Base-by-base conservation (phyloP, 2,329 filamentous ascomycete genomes). In the Escovopsis sp. region DNA sequence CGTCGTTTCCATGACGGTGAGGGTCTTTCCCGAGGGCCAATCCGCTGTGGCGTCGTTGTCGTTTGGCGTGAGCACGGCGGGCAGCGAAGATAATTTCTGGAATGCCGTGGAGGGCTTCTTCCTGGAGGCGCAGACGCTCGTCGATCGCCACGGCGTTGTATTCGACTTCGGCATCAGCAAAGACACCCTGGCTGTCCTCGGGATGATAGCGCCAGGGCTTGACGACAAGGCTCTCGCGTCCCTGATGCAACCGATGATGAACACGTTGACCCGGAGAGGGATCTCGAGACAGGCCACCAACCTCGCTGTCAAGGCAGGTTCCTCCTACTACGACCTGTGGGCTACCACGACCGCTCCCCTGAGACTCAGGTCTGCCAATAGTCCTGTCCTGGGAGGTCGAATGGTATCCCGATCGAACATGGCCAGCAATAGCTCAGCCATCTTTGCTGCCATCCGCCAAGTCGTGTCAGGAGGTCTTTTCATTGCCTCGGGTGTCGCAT, bases 1-100 rank as follows among this genome's bases (percentile, higher is more conserved):
- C 4, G 68, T 77, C 4, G 52, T 65, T 26, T 70, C 67, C 5
- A 60, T 76, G 54, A 75, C 70, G 0, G 59, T 65, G 28, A 72
- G 70, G 48, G 60, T 43, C 10, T 38, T 36, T 26, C 57, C 59
- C 0, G 66, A 69, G 37, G 55, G 54, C 2, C 55, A 53, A 0
- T 58, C 65, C 4, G 59, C 63, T 3, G 64, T 6, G 58, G 64
- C 4, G 62, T 58, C 23, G 50, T 74, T n/a, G 57, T 55, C 3
- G 68, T 72, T 47, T 52, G 53, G 18, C 35, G 35, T 37, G 18
- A 23, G 18, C 11, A 37, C 15, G 12, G 53, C 53, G n/a, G 44
- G 15, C 6, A 52, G 3, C 49, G 45, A 41, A 19, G 64, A 72
- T 38, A 56, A 51, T 2, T 77, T 68, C 59, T 77, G 67, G 53